Evolutionary conservation across 2,329 filamentous ascomycete genomes (phyloP), one percentile per base, ranked within the genome.

Genomic region (Trichoderma atroviride): DNA sequence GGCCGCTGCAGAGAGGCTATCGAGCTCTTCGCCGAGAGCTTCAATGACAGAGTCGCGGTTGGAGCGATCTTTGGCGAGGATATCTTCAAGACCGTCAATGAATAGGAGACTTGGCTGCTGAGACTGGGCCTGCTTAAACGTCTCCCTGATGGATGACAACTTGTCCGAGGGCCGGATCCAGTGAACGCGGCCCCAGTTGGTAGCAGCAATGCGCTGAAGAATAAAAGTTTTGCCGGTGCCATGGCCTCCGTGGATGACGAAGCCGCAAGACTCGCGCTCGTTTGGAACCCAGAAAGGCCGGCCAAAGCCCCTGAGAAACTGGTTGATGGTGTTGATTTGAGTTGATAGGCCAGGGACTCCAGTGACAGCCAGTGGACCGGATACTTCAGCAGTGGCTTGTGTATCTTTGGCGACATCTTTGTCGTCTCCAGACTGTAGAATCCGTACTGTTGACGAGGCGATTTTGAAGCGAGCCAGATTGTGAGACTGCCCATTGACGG

Each of bases 181-280:
- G 72, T 91, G 86, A 0, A 94, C 88, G 52, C 87, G 87, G 27
- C 87, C 88, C 92, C 93, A 97, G 69, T 85, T 86, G 0, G 89
- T 87, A 7, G 83, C 85, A 10, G 89, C 87, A 24, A 97, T 83
- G 37, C 87, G 86, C 19, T 90, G 79, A 1, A 97, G 82, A 0
- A 97, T 83, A 72, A 91, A 85, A 0, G 89, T 91, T 81, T 97
- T 97, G 29, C 95, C 95, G 0, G 92, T 96, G 13, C 95, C 94
- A 71, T 88, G 88, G 22, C 92, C 90, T 16, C 95, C 95, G 77
- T 96, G 90, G 5, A 97, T 83, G 29, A 96, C 84, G 43, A 96
- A 85, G 0, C 88, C 89, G 64, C 86, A 84, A 0, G 86, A 81
- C 73, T 75, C 78, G 35, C 75, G 73, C 72, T 81, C 75, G 68